Percentiles rank a stretch among this genome's conserved stretches.
Conservation (phyloP, 345 rosid species). For the Turnera subulata region DNA sequence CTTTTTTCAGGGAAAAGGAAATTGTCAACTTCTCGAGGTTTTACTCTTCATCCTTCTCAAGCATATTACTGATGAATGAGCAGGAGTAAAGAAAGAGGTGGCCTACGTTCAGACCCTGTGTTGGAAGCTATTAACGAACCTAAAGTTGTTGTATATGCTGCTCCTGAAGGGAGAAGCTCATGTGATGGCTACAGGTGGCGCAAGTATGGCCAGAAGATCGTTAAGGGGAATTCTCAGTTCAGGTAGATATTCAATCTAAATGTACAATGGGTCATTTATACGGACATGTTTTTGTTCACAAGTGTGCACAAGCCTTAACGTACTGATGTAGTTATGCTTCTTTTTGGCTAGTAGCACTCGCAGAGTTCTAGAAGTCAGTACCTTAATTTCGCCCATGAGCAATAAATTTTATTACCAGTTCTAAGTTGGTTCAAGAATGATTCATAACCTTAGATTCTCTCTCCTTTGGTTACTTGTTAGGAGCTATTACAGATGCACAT, state of each 20-base stretch:
- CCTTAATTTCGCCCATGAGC: too few species aligned
- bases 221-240: conserved; percentile 20
- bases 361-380: too few species aligned
- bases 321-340: too few species aligned
- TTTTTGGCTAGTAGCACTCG: too few species aligned
- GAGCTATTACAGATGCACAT: conserved; percentile 32
- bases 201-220: conserved; percentile 28
- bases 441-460: neutral
- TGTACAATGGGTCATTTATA: too few species aligned
- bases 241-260: conserved; percentile 12
- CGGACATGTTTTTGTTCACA: too few species aligned
- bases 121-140: conserved; percentile 12
- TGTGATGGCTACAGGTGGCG: conserved; percentile 26
- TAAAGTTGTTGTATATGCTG: conserved; percentile 6
- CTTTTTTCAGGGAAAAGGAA: too few species aligned
- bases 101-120: neutral
- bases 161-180: conserved; percentile 15
- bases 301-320: neutral
- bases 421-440: neutral
- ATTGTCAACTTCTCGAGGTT: too few species aligned
- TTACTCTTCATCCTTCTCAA: neutral
- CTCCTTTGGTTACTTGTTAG: conserved; percentile 8
- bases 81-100: conserved; percentile 12
- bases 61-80: neutral
- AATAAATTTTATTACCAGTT: neutral